These are phyloP conservation scores for Ophiostoma sp. DNA, from an alignment of 2,329 filamentous ascomycete genomes.

Conservation along the genomic window DNA sequence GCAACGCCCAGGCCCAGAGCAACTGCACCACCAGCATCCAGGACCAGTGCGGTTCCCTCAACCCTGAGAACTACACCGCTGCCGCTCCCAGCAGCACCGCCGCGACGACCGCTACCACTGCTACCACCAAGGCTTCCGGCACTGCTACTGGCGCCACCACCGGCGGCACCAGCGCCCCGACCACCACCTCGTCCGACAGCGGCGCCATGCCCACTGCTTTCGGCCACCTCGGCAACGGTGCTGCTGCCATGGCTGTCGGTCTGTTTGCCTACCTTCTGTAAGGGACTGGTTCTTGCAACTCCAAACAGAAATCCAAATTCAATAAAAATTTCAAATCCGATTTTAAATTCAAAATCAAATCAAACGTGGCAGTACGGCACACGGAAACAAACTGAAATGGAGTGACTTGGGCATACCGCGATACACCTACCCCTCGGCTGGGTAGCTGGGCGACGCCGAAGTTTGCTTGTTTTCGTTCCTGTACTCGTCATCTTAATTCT, in stretches of 20 bases:
- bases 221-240: slow-evolving; percentile 46
- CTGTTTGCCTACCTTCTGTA: slow-evolving; percentile 56
- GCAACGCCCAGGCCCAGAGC: slow-evolving; percentile 46
- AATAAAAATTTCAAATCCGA: background rate
- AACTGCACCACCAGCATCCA: slow-evolving; percentile 52
- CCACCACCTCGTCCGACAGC: slow-evolving; percentile 30
- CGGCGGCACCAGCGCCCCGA: slow-evolving; percentile 24
- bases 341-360: background rate
- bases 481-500: background rate
- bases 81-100: slow-evolving; percentile 30
- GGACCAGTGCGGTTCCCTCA: slow-evolving; percentile 49
- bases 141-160: background rate
- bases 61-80: slow-evolving; percentile 38
- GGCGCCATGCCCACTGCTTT: slow-evolving; percentile 37
- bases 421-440: slow-evolving; percentile 18
- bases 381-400: background rate
- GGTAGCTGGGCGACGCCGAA: slow-evolving; percentile 11
- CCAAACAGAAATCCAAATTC: background rate
- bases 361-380: background rate
- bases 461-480: background rate
- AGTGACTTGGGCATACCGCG: slow-evolving; percentile 7
- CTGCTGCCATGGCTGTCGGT: slow-evolving; percentile 52
- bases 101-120: slow-evolving; percentile 33
- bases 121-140: slow-evolving; percentile 2
- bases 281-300: background rate